Evolutionary conservation across 495 filamentous ascomycete genomes (phyloP).

Genomic region (Aspergillus egyptiacus): DNA sequence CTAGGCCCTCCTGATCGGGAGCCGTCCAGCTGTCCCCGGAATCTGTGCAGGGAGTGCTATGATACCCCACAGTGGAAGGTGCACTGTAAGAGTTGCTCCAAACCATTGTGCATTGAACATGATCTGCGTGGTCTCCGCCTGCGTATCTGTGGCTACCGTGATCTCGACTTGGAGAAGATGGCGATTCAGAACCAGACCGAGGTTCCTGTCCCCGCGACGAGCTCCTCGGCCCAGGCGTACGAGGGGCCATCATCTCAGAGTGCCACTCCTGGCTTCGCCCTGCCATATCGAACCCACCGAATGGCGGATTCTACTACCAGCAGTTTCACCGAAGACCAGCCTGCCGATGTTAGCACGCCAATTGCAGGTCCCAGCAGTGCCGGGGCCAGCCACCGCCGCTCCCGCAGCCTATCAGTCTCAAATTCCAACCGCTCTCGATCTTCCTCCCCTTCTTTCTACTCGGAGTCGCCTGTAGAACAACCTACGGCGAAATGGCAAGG

Average conservation of each 20-base stretch:
- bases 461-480: constrained; percentile 32
- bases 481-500: constrained; percentile 44
- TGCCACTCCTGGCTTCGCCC: constrained; percentile 18
- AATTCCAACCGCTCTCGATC: constrained; percentile 39
- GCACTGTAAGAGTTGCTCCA: constrained; percentile 51
- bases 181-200: constrained; percentile 30
- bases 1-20: constrained; percentile 42
- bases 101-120: constrained; percentile 56
- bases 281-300: constrained; percentile 32
- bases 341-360: constrained; percentile 24
- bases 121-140: constrained; percentile 56
- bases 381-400: constrained; percentile 18
- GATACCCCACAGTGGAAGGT: constrained; percentile 54
- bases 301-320: constrained; percentile 34
- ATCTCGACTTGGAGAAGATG: constrained; percentile 49
- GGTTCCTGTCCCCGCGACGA: not conserved
- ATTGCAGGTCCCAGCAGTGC: constrained; percentile 16
- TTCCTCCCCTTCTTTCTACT: constrained; percentile 35
- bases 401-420: constrained; percentile 32
- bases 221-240: constrained; percentile 6
- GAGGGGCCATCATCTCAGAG: constrained; percentile 9
- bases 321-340: constrained; percentile 37
- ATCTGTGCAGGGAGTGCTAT: constrained; percentile 55
- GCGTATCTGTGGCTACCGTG: constrained; percentile 53
- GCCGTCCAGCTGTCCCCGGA: constrained; percentile 49